Evolutionary conservation across 1,284 basidiomycete species (phyloP), one percentile per base, ranked within the genome.

Genomic region (Ceratobasidium sp.): DNA sequence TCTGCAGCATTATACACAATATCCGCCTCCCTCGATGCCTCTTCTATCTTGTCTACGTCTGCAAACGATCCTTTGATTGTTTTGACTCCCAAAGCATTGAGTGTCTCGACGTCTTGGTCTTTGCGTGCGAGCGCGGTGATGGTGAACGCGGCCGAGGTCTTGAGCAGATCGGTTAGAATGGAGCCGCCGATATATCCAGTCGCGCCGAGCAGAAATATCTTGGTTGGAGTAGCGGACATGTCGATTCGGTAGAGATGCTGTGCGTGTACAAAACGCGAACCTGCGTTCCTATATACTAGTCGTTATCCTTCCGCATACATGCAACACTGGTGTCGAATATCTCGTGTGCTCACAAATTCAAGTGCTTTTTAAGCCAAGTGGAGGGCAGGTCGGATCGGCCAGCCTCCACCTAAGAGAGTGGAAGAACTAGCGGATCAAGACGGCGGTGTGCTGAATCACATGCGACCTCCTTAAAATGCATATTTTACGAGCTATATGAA

Each of bases 101-200:
- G 78, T 1, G 78, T 67, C n/a, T 81, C 77, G 22, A 80, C 79
- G 78, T 84, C 84, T 7, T 81, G 78, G 0, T 79, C 49, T 29
- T 80, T 80, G 8, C 84, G 81, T 44, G 82, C 80, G n/a, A 84
- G 79, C 37, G 80, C 80, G 19, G 82, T 83, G 77, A 83, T 82
- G 6, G 80, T 81, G 68, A 77, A 77, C 49, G 76, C 64, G 6
- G 75, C 76, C 5, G 78, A 76, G 61, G 81, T 80, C 15, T 76
- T 67, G 44, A 83, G 79, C 62, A 84, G 78, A 25, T 79, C 78
- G 22, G 78, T 74, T 15, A 77, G 46, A 40, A 77, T 62, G 11
- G 78, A 65, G 17, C 68, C 68, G 1, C 82, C 84, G 44, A 84
- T 82, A 80, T 84, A 84, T 11, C 84, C 83, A 2, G 83, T 84